Evolutionary conservation across 495 filamentous ascomycete genomes (phyloP).

Genomic region (Astrocystis sublimbata): DNA sequence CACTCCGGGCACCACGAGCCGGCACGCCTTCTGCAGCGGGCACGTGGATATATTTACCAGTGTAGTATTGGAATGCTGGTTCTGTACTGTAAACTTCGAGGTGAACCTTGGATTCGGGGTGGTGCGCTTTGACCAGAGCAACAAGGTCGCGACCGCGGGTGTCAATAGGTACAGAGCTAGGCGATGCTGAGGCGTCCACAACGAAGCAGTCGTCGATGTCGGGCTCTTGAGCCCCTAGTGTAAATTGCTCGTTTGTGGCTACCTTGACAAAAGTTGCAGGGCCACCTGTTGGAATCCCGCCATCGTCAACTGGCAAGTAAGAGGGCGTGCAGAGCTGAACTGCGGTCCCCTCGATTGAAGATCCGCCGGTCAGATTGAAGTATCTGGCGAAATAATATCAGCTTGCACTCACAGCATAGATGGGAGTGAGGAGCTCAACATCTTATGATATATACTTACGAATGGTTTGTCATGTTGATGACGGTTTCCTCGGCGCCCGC

Average conservation of each 20-base stretch:
- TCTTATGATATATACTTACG: no score
- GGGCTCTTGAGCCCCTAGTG: slow-evolving; percentile 63
- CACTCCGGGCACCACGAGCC: slow-evolving; percentile 63
- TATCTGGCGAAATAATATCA: slow-evolving; percentile 59
- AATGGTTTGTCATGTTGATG: slow-evolving; percentile 92
- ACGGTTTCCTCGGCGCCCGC: slow-evolving; percentile 80
- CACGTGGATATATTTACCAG: slow-evolving; percentile 80
- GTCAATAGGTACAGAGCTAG: slow-evolving; percentile 65
- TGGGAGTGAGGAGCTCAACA: background rate
- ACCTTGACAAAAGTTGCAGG: slow-evolving; percentile 62
- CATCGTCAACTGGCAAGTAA: slow-evolving; percentile 72
- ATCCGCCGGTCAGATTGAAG: slow-evolving; percentile 75
- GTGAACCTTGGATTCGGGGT: slow-evolving; percentile 70
- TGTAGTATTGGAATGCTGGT: slow-evolving; percentile 96
- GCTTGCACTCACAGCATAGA: background rate
- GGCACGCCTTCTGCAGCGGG: slow-evolving; percentile 65
- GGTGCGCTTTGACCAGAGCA: slow-evolving; percentile 65
- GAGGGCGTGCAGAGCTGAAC: slow-evolving; percentile 68
- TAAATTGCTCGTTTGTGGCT: slow-evolving; percentile 63
- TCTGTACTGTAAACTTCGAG: slow-evolving; percentile 86
- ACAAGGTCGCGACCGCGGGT: slow-evolving; percentile 67
- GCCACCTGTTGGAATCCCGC: slow-evolving; percentile 65
- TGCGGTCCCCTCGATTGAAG: slow-evolving; percentile 73
- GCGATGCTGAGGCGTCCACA: slow-evolving; percentile 53
- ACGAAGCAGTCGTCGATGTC: slow-evolving; percentile 92